Conservation (phyloP, 1,284 basidiomycete species). For the Pyrrhoderma noxium region DNA sequence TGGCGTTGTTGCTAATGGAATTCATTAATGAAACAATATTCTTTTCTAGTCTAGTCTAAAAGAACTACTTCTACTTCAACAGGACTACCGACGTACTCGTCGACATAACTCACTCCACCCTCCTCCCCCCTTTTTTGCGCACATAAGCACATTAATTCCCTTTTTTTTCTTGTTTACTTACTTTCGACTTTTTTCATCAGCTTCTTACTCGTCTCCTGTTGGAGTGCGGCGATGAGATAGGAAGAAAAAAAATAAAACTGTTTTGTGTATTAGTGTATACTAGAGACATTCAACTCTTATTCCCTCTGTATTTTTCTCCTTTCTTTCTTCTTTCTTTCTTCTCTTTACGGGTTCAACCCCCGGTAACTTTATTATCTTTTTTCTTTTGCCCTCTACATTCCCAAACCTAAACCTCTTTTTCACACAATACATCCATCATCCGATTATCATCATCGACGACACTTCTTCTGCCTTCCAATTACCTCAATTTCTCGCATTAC, state of each 20-base stretch:
- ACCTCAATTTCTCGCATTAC: background rate
- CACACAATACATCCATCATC: background rate
- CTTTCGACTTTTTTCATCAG: background rate
- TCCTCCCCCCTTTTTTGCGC: too few relatives aligned
- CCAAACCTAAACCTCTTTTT: background rate
- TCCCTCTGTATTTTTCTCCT: conserved; percentile 12
- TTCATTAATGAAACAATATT: conserved; percentile 19
- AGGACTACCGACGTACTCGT: background rate
- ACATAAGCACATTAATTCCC: background rate
- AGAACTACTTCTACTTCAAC: background rate
- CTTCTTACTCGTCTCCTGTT: background rate
- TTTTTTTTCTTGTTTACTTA: background rate
- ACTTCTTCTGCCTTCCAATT: background rate
- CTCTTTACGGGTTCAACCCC: conserved; percentile 67
- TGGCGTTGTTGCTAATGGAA: conserved; percentile 29
- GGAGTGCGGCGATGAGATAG: too few relatives aligned
- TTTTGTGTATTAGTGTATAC: conserved; percentile 7
- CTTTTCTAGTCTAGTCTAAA: background rate
- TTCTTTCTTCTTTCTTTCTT: conserved; percentile 21
- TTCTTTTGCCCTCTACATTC: background rate
- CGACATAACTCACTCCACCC: background rate
- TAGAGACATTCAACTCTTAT: conserved; percentile 14
- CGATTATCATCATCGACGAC: conserved; percentile 1
- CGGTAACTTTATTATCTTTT: conserved; percentile 34
- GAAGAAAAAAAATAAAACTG: too few relatives aligned